These are phyloP conservation scores for Elaeagnus macrophylla DNA, from an alignment of 306 rosid species.

Conservation along the genomic window DNA sequence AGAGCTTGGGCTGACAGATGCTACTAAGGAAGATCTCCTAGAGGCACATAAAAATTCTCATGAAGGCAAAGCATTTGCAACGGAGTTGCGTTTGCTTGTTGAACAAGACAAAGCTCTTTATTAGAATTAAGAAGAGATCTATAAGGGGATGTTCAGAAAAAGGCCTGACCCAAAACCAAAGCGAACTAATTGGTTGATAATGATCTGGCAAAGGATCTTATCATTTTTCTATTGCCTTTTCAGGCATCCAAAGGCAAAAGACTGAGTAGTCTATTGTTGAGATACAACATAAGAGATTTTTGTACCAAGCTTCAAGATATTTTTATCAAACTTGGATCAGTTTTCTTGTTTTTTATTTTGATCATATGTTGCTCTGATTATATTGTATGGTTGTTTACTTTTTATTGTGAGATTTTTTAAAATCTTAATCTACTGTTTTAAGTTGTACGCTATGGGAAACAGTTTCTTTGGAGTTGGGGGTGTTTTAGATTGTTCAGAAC, in stretches of 20 bases:
- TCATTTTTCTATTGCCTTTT: slow-evolving; percentile 42
- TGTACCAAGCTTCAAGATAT: too few relatives aligned
- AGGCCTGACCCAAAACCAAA: slow-evolving; percentile 57
- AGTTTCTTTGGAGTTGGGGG: too few relatives aligned
- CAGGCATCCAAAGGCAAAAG: slow-evolving; percentile 39
- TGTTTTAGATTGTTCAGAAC: too few relatives aligned
- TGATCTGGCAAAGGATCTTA: slow-evolving; percentile 63
- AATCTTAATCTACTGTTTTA: too few relatives aligned
- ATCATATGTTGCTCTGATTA: too few relatives aligned
- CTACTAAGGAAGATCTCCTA: slow-evolving; percentile 67
- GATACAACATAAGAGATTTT: neutral
- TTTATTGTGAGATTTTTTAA: too few relatives aligned
- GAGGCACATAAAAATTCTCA: slow-evolving; percentile 59
- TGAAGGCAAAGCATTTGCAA: slow-evolving; percentile 65
- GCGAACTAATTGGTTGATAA: slow-evolving; percentile 33
- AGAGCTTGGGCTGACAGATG: slow-evolving; percentile 82
- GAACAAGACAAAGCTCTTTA: slow-evolving; percentile 76
- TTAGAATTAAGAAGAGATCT: slow-evolving; percentile 86
- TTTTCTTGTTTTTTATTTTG: too few relatives aligned
- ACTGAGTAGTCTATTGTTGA: slow-evolving; percentile 34
- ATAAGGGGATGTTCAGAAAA: slow-evolving; percentile 85
- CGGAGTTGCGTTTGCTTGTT: slow-evolving; percentile 61
- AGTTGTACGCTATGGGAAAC: too few relatives aligned
- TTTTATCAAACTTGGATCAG: too few relatives aligned
- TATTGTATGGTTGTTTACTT: too few relatives aligned